These are phyloP conservation scores for Auricularia heimuer DNA, from an alignment of 768 basidiomycete species.

Conservation along the genomic window DNA sequence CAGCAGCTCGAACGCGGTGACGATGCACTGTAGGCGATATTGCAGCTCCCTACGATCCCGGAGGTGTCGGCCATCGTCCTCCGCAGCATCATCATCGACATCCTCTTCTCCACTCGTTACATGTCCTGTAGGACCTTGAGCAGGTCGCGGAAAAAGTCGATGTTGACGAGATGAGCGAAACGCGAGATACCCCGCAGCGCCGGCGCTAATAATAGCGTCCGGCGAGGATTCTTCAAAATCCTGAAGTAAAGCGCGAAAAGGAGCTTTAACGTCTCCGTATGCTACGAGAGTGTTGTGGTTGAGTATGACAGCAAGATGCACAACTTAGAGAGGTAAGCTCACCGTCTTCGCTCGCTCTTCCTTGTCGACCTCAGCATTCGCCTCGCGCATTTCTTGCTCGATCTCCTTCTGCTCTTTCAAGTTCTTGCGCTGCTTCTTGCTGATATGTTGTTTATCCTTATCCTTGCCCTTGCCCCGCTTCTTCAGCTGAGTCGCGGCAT, in stretches of 20 bases:
- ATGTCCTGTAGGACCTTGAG: slow-evolving; percentile 77
- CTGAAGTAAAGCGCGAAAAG: slow-evolving; percentile 96
- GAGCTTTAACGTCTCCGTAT: slow-evolving; percentile 96
- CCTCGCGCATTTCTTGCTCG: slow-evolving; percentile 85
- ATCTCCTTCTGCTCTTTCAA: slow-evolving; percentile 85
- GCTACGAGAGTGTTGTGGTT: slow-evolving; percentile 35
- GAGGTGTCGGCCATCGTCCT: slow-evolving; percentile 17
- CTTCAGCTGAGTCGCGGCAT: slow-evolving; percentile 24
- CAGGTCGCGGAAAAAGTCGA: slow-evolving; percentile 97
- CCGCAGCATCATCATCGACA: slow-evolving; percentile 32
- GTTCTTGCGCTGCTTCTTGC: slow-evolving; percentile 83
- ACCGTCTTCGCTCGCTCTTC: slow-evolving; percentile 81
- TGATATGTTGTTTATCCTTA: slow-evolving; percentile 61
- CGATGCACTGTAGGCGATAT: slow-evolving; percentile 71
- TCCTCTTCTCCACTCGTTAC: slow-evolving; percentile 29
- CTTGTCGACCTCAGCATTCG: slow-evolving; percentile 85
- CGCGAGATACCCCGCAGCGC: slow-evolving; percentile 87
- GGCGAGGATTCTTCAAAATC: slow-evolving; percentile 76
- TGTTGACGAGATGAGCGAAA: slow-evolving; percentile 93
- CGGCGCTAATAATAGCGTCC: slow-evolving; percentile 71
- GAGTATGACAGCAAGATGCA: not conserved
- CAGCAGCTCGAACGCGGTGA: slow-evolving; percentile 94
- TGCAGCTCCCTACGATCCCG: slow-evolving; percentile 35
- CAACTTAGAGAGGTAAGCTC: slow-evolving; percentile 23
- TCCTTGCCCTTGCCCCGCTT: slow-evolving; percentile 41